These are phyloP conservation scores for Diaporthe caulivora DNA, from an alignment of 2,329 filamentous ascomycete genomes.

Conservation along the genomic window DNA sequence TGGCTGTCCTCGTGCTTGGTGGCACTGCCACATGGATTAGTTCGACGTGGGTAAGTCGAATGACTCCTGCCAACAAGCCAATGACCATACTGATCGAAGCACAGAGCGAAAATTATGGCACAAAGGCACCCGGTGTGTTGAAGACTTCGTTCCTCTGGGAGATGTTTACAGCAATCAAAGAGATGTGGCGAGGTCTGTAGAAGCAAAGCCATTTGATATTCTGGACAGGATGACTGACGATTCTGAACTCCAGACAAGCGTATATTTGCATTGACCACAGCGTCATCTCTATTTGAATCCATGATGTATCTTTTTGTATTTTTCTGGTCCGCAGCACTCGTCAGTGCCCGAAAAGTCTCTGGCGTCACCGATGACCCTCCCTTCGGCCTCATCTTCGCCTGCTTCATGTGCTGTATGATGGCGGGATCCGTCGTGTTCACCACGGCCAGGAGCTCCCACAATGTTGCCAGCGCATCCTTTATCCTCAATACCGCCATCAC, in stretches of 20 bases:
- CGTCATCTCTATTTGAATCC: conserved; percentile 70
- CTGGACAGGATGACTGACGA: background rate
- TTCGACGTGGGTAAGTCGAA: conserved; percentile 60
- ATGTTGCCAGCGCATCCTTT: conserved; percentile 44
- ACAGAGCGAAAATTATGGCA: conserved; percentile 20
- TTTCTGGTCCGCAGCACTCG: conserved; percentile 71
- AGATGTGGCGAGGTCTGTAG: conserved; percentile 9
- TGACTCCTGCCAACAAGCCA: background rate
- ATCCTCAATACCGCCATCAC: conserved; percentile 52
- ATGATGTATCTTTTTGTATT: conserved; percentile 74
- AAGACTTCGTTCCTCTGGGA: background rate
- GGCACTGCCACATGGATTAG: conserved; percentile 59
- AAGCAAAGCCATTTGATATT: background rate
- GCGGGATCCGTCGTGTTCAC: conserved; percentile 57
- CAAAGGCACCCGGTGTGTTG: background rate
- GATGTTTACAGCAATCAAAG: background rate
- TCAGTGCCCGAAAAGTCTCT: conserved; percentile 50
- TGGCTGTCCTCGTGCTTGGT: conserved; percentile 36
- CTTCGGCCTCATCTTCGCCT: conserved; percentile 66
- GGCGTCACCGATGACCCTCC: conserved; percentile 41
- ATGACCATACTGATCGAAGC: background rate
- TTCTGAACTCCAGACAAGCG: conserved; percentile 52
- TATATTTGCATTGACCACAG: conserved; percentile 63
- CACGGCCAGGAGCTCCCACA: conserved; percentile 47
- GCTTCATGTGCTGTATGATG: conserved; percentile 71